Conservation (phyloP, 495 filamentous ascomycete genomes). For the Hypomontagnella submonticulosa region DNA sequence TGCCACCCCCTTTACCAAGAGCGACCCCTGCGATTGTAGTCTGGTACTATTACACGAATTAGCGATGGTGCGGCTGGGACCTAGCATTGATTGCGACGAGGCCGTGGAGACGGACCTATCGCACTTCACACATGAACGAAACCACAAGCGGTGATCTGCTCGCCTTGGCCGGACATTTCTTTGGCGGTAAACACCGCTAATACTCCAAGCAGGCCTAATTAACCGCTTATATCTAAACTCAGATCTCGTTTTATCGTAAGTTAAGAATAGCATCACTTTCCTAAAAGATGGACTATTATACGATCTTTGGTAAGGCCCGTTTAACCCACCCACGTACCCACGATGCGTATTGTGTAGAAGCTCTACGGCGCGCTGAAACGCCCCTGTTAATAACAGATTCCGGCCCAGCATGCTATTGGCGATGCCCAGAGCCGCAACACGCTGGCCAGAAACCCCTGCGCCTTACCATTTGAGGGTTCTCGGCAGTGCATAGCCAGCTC, state of each 20-base stretch:
- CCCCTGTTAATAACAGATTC: constrained; percentile 23
- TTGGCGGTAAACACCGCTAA: constrained; percentile 14
- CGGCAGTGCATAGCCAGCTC: constrained; percentile 26
- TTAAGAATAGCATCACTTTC: too few relatives aligned
- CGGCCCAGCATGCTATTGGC: constrained; percentile 25
- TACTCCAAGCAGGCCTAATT: constrained; percentile 2
- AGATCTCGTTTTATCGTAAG: too few relatives aligned
- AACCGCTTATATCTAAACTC: too few relatives aligned
- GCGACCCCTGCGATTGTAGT: constrained; percentile 15
- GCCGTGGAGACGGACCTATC: constrained; percentile 6
- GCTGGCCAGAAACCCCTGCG: constrained; percentile 26
- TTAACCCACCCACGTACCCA: too few relatives aligned
- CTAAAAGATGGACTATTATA: too few relatives aligned
- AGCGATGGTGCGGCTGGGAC: constrained; percentile 12
- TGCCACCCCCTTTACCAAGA: constrained; percentile 27
- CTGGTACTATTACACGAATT: constrained; percentile 2
- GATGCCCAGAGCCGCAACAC: constrained; percentile 42
- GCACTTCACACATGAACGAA: constrained; percentile 28
- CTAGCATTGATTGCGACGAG: background rate
- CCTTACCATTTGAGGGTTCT: constrained; percentile 34
- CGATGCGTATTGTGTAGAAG: background rate
- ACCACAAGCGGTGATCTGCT: constrained; percentile 14
- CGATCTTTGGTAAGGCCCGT: too few relatives aligned
- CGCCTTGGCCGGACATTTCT: background rate
- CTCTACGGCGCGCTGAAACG: constrained; percentile 29